These are phyloP conservation scores for Acmispon strigosus DNA, from an alignment of 306 rosid species.

Conservation along the genomic window DNA sequence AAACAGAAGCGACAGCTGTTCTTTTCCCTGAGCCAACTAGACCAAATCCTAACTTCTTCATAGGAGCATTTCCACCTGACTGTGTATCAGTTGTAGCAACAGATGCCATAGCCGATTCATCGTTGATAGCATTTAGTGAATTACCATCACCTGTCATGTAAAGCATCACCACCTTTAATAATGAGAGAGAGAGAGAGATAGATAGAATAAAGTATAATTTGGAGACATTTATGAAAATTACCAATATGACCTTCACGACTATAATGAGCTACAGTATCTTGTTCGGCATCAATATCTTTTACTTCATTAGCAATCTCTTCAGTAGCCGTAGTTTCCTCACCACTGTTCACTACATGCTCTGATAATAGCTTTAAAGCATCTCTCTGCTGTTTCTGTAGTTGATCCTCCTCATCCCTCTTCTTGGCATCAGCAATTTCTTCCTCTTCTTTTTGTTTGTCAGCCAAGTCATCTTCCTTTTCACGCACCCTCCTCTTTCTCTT, in stretches of 20 bases:
- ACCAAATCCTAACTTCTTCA: slow-evolving; percentile 93
- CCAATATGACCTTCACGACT: slow-evolving; percentile 50
- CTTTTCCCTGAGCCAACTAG: slow-evolving; percentile 95
- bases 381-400: slow-evolving; percentile 46
- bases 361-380: slow-evolving; percentile 51
- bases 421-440: slow-evolving; percentile 88
- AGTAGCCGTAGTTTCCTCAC: slow-evolving; percentile 29
- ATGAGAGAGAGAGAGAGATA: not conserved
- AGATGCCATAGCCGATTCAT: slow-evolving; percentile 48
- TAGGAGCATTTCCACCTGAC: slow-evolving; percentile 57
- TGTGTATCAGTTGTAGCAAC: slow-evolving; percentile 49
- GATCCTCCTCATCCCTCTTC: slow-evolving; percentile 76
- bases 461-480: slow-evolving; percentile 86
- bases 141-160: slow-evolving; percentile 48
- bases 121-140: slow-evolving; percentile 43
- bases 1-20: slow-evolving; percentile 82
- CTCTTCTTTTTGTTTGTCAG: slow-evolving; percentile 70
- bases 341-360: slow-evolving; percentile 32
- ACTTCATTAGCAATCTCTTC: slow-evolving; percentile 43
- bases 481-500: slow-evolving; percentile 83
- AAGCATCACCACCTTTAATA: slow-evolving; percentile 24
- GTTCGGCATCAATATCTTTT: slow-evolving; percentile 35
- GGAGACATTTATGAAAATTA: slow-evolving; percentile 14
- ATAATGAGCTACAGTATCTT: slow-evolving; percentile 35
- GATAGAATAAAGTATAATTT: not conserved